Evolutionary conservation across 306 rosid species (phyloP), one percentile per base, ranked within the genome.

Genomic region (Pyrus bretschneideri): DNA sequence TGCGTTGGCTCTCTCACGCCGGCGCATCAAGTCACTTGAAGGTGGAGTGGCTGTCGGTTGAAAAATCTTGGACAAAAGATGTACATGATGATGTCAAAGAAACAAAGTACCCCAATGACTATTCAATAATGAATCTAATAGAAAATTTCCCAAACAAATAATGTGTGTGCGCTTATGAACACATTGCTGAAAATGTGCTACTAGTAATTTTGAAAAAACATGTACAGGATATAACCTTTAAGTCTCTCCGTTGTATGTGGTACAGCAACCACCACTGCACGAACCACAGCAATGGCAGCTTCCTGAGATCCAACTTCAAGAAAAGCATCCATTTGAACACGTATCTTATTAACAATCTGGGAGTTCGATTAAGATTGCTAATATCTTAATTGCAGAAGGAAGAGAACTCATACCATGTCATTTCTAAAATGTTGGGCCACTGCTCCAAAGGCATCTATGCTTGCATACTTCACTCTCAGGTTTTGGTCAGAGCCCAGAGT

Each of bases 31-130:
- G 79, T 91, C 88, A 84, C 84, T 90, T 45, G 92, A 29, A 73
- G 89, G 63, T 59, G 85, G 89, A 14, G 57, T 73, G 62, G 93
- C 76, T 79, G 97, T 87, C 69, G 92, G 93, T 72, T 90, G 97
- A 77, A 85, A 92, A 79, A 95, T 88, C 97, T 95, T 95, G 86
- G 99, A 95, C 78, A 95, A 80, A 86, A 95, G 97, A 92, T 95
- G 97, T 92, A 81, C 61, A 25, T 25, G 27, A 59, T 22, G 30
- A 33, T 63, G 94, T 95, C 89, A 90, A 92, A 82, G 99, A 86
- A 86, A 86, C 80, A 82, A 76, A 73, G 27, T 71, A 80, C 52
- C 40, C 52, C 51, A 67, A 78, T 75, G 70, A 72, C 62, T 66
- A 14, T 14, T 62, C 35, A 15, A 61, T 45, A 66, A 17, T 65